Base-by-base conservation (phyloP, 208 protist species). In the Acanthamoeba triangularis region DNA sequence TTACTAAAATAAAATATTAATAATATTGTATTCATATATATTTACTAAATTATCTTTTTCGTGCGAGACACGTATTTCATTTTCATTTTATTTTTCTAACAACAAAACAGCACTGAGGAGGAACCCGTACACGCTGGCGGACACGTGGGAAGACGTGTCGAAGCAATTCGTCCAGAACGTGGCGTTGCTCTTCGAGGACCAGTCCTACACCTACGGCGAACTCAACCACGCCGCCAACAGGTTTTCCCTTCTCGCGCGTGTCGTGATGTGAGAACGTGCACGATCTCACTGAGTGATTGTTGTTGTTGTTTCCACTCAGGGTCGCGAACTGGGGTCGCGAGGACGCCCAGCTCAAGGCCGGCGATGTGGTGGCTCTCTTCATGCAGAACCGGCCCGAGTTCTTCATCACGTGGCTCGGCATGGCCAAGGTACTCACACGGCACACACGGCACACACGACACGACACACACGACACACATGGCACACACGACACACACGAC, bases 321-420 rank as follows among this genome's bases (percentile, higher is more conserved):
- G 82, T 90, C 28, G 82, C 82, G 30, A 90, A 90, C 52, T 90
- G 82, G 82, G 82, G 52, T 52, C 56, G 47, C 28, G 82, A 67
- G 33, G 52, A 90, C 4, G 82, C 52, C 10, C n/a, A 49, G 74
- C 74, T 90, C 56, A 90, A 90, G 56, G 82, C 82, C 56, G 82
- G 82, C 44, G 90, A 94, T 28, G 69, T 90, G 8, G 95, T 96
- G 37, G 92, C 88, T 18, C 44, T 97, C 33, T 69, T 96, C 52
- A 93, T 63, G 47, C 41, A 65, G 23, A 95, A 92, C 25, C 61
- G 93, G 28, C 95, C 95, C 5, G 65, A 93, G 49, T 95, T 90
- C 56, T 69, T 67, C 72, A 49, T 97, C 56, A 30, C 94, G 13
- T 82, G 74, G 74, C 33, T 82, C 37, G 74, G 74, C 44, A 20